A percentile compares a stretch with the other conserved stretches of the same genome.
These are phyloP conservation scores for Alternaria burnsii DNA, from an alignment of 2,329 filamentous ascomycete genomes.

Conservation along the genomic window DNA sequence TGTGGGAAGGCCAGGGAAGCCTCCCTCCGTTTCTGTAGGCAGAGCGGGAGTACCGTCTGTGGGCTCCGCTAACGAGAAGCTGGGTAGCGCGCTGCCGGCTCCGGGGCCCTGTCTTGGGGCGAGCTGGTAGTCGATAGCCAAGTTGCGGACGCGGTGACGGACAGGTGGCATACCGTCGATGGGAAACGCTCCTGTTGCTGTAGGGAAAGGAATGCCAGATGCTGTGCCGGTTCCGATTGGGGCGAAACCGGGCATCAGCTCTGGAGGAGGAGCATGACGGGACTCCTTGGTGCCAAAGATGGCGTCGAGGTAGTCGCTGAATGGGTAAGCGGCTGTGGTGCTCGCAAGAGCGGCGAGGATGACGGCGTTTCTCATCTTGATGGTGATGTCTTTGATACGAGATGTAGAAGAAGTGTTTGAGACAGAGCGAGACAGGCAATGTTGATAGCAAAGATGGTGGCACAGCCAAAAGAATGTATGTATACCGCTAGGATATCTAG, in stretches of 20 bases:
- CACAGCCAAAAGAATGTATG: constrained; percentile 26
- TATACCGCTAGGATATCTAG: constrained; percentile 21
- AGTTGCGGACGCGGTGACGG: neutral
- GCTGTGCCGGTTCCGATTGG: constrained; percentile 3
- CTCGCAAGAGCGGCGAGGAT: constrained; percentile 35
- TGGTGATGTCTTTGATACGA: neutral
- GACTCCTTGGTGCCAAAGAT: constrained; percentile 23
- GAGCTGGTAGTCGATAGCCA: constrained; percentile 29
- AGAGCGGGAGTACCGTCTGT: neutral
- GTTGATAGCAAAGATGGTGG: constrained; percentile 13
- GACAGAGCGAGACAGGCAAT: neutral
- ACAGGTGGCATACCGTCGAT: neutral
- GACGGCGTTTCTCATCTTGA: constrained; percentile 33
- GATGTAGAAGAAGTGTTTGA: constrained; percentile 1
- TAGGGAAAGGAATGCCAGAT: constrained; percentile 17
- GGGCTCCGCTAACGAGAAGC: constrained; percentile 22
- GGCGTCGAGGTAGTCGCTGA: constrained; percentile 21
- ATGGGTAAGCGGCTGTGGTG: constrained; percentile 29
- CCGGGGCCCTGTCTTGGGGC: constrained; percentile 21
- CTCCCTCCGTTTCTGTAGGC: neutral
- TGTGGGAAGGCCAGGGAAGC: neutral
- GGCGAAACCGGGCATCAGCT: constrained; percentile 9
- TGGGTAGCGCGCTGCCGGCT: constrained; percentile 13
- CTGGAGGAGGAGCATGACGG: constrained; percentile 11
- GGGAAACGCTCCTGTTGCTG: constrained; percentile 6